phyloP scores from a whole-genome alignment of 2,329 filamentous ascomycete species.

The Neurospora sp. region DNA sequence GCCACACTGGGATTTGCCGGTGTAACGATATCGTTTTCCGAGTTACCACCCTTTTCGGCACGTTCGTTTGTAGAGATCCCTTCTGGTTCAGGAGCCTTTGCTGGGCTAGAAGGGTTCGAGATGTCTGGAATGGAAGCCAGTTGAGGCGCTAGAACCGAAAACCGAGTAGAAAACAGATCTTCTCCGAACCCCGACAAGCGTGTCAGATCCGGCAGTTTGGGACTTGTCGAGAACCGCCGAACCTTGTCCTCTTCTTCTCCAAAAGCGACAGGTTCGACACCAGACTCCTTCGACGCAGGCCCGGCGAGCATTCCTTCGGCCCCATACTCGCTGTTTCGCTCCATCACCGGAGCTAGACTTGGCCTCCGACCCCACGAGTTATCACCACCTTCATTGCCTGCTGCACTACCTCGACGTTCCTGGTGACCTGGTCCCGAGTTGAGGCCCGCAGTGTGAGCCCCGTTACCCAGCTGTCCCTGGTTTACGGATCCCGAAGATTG shows the following conservation, averaged over 20 bases:
- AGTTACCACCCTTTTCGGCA: neutral
- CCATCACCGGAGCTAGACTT: slow-evolving; percentile 42
- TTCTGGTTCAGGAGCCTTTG: neutral
- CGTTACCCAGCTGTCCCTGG: neutral
- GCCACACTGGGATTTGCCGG: neutral
- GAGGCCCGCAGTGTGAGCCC: neutral
- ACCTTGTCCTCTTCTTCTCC: slow-evolving; percentile 11
- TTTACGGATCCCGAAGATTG: neutral
- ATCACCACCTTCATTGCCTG: slow-evolving; percentile 16
- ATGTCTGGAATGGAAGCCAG: slow-evolving; percentile 15
- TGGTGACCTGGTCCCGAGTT: neutral
- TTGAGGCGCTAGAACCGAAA: slow-evolving; percentile 19
- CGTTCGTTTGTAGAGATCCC: neutral
- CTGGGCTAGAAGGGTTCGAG: neutral
- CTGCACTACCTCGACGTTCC: neutral
- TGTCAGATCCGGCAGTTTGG: slow-evolving; percentile 46
- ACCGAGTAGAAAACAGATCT: slow-evolving; percentile 40
- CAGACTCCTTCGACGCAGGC: slow-evolving; percentile 11
- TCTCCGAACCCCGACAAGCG: slow-evolving; percentile 52
- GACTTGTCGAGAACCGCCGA: slow-evolving; percentile 39
- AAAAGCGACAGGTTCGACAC: slow-evolving; percentile 1
- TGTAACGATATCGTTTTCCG: neutral
- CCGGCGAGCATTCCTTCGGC: slow-evolving; percentile 32
- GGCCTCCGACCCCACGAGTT: slow-evolving; percentile 25
- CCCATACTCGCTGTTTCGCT: slow-evolving; percentile 50